Percentiles rank a stretch among this genome's conserved stretches.
Evolutionary conservation across 78 protist genomes (phyloP).

Genomic region (Capsaspora owczarzaki): DNA sequence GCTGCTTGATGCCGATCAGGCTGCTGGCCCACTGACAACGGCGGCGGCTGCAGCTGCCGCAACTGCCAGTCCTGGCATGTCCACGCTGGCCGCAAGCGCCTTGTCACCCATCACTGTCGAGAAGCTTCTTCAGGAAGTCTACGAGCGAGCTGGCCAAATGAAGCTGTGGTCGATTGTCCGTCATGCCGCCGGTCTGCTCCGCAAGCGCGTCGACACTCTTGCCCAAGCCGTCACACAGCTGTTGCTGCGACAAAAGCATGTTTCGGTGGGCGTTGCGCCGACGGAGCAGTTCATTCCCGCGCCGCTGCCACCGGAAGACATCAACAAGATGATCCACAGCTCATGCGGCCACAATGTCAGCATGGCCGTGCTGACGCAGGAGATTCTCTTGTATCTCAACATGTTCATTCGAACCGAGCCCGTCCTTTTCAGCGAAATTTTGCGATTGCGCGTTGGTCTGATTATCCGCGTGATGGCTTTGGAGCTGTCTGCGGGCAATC

Average conservation of each 20-base stretch:
- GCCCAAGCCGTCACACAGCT: conserved; percentile 18
- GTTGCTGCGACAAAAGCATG: conserved; percentile 24
- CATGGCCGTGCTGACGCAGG: conserved; percentile 26
- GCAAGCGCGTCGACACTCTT: neutral
- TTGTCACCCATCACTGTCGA: too few species aligned
- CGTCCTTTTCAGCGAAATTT: conserved; percentile 15
- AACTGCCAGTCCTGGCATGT: too few species aligned
- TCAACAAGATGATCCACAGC: neutral
- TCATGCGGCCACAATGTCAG: neutral
- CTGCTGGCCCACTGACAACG: too few species aligned
- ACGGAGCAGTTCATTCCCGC: neutral
- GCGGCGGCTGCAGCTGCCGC: too few species aligned
- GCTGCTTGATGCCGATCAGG: too few species aligned
- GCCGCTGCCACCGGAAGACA: neutral
- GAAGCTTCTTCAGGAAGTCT: conserved; percentile 12
- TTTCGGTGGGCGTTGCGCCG: neutral
- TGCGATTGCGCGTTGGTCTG: conserved; percentile 5
- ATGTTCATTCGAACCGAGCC: conserved; percentile 27
- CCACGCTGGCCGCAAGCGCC: too few species aligned
- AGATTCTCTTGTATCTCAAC: conserved; percentile 9
- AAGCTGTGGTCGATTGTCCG: conserved; percentile 12
- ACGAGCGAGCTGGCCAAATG: conserved; percentile 11
- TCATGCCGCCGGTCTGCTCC: conserved; percentile 16
- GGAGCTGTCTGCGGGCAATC: conserved; percentile 26
- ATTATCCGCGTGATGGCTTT: neutral